Evolutionary conservation across 129 eudicot species (phyloP).

Genomic region (Ambrosia artemisiifolia): DNA sequence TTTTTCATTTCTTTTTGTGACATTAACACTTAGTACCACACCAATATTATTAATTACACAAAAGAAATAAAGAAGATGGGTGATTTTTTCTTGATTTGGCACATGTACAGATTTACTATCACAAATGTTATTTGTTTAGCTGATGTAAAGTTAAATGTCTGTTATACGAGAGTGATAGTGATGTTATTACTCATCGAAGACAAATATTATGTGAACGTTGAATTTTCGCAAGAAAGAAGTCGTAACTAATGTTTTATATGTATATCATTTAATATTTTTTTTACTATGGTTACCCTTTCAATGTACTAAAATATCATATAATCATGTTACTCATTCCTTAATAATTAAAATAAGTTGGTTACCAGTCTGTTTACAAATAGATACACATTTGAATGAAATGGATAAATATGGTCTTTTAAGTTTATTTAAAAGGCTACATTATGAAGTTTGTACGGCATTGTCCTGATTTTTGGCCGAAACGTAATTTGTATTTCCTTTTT

Average conservation of each 20-base stretch:
- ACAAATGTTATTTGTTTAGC: not conserved
- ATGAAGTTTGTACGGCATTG: not conserved
- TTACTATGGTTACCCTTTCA: too few species aligned
- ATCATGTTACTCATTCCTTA: not conserved
- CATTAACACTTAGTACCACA: not conserved
- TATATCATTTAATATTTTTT: too few species aligned
- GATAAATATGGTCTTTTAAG: not conserved
- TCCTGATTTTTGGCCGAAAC: not conserved
- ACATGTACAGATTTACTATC: not conserved
- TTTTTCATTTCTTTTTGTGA: conserved; percentile 4
- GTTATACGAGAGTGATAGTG: not conserved
- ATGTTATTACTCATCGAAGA: not conserved
- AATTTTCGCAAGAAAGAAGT: not conserved
- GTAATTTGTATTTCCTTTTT: not conserved
- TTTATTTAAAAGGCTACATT: not conserved
- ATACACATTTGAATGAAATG: not conserved
- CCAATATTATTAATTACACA: not conserved
- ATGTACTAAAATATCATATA: too few species aligned
- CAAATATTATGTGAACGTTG: not conserved
- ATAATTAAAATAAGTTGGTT: too few species aligned
- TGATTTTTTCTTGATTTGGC: not conserved
- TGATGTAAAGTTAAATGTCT: not conserved
- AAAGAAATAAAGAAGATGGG: not conserved
- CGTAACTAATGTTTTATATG: not conserved
- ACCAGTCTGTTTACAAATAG: too few species aligned